Evolutionary conservation across 495 filamentous ascomycete species (phyloP).

Genomic region (Apiosordaria backusii): DNA sequence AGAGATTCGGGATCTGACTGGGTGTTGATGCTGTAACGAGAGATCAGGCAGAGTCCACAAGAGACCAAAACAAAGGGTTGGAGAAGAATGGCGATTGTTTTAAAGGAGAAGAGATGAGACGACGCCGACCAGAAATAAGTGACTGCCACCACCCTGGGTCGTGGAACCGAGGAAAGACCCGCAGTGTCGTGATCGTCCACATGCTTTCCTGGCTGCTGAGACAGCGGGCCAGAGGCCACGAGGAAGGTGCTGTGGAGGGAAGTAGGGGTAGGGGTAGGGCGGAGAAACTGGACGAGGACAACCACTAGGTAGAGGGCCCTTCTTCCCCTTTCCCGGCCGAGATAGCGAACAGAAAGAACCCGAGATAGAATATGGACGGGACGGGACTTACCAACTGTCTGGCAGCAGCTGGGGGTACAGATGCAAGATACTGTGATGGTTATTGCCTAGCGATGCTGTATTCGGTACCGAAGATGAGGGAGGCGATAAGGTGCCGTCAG

Average conservation of each 20-base stretch:
- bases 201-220: background rate
- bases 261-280: background rate
- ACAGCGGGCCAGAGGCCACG: background rate
- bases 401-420: background rate
- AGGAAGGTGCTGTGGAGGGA: background rate
- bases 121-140: background rate
- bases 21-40: conserved; percentile 52
- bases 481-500: background rate
- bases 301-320: background rate
- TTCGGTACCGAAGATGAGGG: background rate
- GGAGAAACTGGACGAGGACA: background rate
- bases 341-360: too few species aligned
- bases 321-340: background rate
- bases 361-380: background rate
- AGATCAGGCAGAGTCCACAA: conserved; percentile 42
- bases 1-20: conserved; percentile 40
- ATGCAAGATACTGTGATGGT: background rate
- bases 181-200: background rate
- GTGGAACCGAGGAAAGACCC: background rate
- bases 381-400: too few species aligned
- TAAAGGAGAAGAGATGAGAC: background rate
- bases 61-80: conserved; percentile 28
- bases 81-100: background rate
- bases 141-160: background rate
- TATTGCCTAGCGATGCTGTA: background rate